Evolutionary conservation across 495 filamentous ascomycete species (phyloP), one percentile per base, ranked within the genome.

Genomic region (Parmelia sp.): DNA sequence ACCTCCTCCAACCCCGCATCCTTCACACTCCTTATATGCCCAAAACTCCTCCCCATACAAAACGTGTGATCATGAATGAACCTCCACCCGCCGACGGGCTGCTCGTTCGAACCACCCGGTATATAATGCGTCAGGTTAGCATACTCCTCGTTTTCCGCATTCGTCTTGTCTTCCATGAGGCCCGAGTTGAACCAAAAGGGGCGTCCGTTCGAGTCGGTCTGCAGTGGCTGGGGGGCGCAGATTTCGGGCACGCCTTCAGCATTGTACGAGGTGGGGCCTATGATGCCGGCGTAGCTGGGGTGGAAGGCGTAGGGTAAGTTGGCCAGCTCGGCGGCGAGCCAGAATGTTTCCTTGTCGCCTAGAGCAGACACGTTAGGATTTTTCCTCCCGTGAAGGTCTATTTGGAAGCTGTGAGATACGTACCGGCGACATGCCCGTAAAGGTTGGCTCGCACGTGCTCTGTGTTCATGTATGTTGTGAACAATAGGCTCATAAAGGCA

Each of bases 131-230:
- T 59, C 9, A 59, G 21, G n/a, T 59, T 42, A 10, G 35, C 57
- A 9, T 59, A 59, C 3, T 40, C 0, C 6, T 19, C n/a, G 21
- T 45, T 37, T 0, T 59, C 35, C 8, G 40, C 17, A 4, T 55
- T 40, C 21, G 27, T 59, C 27, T 62, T 62, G 19, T 62, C 47
- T 23, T 51, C 37, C 44, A 51, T 36, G 29, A 67, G 29, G 62
- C 33, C 55, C 44, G 53, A 57, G 25, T 75, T 74, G 68, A 74
- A 74, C 74, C 74, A 74, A 4, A 74, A 61, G 1, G 72, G 71
- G 19, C 65, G 64, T 1, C 69, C 68, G 11, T 63, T 35, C 1
- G 31, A 60, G 17, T 72, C 72, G 3, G 74, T 57, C 53, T 75
- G 72, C 1, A 75, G 63, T 0, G 74, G 63, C 33, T 75, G 73